Evolutionary conservation across 2,329 filamentous ascomycete species (phyloP).

Genomic region (Colletotrichum spinosum): DNA sequence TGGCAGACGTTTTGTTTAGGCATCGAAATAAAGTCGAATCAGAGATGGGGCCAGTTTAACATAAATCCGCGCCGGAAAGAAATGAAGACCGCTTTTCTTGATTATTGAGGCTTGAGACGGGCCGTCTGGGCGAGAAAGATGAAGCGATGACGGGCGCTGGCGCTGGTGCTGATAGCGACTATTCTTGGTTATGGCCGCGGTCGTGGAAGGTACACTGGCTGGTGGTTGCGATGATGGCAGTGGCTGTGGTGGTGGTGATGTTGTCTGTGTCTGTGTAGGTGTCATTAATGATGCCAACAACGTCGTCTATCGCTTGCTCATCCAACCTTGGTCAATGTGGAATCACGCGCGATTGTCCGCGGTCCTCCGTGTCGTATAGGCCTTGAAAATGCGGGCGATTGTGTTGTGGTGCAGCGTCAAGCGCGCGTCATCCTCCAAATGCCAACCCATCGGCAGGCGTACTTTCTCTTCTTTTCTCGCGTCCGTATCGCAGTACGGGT

Average conservation of each 20-base stretch:
- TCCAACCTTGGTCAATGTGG: neutral
- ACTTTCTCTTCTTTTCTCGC: neutral
- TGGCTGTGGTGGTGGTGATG: neutral
- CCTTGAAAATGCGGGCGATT: neutral
- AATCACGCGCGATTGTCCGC: slow-evolving; percentile 12
- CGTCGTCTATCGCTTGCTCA: slow-evolving; percentile 14
- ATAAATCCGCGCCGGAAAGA: neutral
- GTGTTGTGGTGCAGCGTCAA: slow-evolving; percentile 27
- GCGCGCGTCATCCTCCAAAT: slow-evolving; percentile 34
- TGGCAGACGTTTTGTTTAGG: slow-evolving; percentile 22
- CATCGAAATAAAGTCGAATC: slow-evolving; percentile 31
- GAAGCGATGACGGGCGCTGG: slow-evolving; percentile 15
- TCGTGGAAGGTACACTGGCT: no score
- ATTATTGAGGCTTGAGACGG: slow-evolving; percentile 14
- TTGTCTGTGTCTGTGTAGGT: slow-evolving; percentile 2
- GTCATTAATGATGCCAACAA: neutral
- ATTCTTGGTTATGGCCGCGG: slow-evolving; percentile 7
- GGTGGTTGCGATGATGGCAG: neutral
- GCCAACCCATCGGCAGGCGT: slow-evolving; percentile 13
- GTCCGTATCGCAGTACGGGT: no score
- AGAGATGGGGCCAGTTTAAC: neutral
- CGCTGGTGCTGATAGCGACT: slow-evolving; percentile 11
- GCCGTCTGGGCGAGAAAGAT: slow-evolving; percentile 19
- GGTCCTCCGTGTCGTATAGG: slow-evolving; percentile 4
- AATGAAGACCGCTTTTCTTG: slow-evolving; percentile 11